Conservation (phyloP, 1,139 yeast genomes). For the Kurtzmaniella quercitrusa region DNA sequence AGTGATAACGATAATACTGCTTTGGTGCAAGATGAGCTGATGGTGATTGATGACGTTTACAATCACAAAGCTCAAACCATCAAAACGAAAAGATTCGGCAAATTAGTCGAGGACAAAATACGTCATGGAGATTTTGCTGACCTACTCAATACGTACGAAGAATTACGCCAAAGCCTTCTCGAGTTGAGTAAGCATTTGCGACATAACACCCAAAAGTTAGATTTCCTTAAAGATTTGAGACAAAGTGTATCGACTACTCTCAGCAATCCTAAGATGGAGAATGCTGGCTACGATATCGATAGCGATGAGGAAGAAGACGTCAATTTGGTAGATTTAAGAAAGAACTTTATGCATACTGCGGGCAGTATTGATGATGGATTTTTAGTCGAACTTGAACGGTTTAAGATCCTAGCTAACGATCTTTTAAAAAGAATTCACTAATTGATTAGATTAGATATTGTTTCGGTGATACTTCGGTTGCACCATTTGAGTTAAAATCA, state of each 20-base stretch:
- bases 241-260: slow-evolving; percentile 11
- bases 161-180: slow-evolving; percentile 18
- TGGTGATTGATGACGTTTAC: slow-evolving; percentile 6
- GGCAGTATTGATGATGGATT: slow-evolving; percentile 6
- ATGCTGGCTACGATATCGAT: slow-evolving; percentile 11
- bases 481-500: too few species aligned
- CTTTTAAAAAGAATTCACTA: background rate
- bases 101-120: slow-evolving; percentile 9
- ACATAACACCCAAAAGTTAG: slow-evolving; percentile 26
- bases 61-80: slow-evolving; percentile 8
- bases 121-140: slow-evolving; percentile 8
- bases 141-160: slow-evolving; percentile 23
- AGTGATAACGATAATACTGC: slow-evolving; percentile 9
- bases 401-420: slow-evolving; percentile 15
- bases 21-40: slow-evolving; percentile 15
- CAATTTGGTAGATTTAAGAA: slow-evolving; percentile 10
- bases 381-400: slow-evolving; percentile 25
- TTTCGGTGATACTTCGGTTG: too few species aligned
- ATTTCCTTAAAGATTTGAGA: slow-evolving; percentile 21
- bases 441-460: background rate
- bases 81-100: slow-evolving; percentile 7
- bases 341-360: slow-evolving; percentile 11
- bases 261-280: slow-evolving; percentile 7
- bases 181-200: slow-evolving; percentile 16
- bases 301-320: slow-evolving; percentile 19